Evolutionary conservation across 2,329 filamentous ascomycete genomes (phyloP).

Genomic region (Raffaelea albimanens): DNA sequence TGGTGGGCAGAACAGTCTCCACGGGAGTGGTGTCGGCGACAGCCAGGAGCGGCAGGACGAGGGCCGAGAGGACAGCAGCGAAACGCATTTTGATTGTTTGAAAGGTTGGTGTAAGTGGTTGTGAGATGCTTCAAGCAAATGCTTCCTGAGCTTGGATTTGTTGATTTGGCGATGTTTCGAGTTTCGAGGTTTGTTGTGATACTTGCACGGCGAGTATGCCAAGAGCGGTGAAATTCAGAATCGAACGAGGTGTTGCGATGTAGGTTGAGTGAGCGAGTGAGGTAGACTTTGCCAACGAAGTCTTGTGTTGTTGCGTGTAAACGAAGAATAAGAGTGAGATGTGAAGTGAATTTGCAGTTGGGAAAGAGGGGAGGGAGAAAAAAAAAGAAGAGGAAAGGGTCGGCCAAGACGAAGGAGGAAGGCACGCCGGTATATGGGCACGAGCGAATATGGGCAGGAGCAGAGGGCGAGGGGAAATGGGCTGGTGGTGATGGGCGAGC

Average conservation of each 20-base stretch:
- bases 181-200: not conserved
- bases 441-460: not conserved
- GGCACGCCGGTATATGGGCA: not conserved
- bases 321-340: not conserved
- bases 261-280: not conserved
- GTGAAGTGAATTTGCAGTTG: not conserved
- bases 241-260: too few species aligned
- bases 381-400: not conserved
- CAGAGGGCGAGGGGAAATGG: not conserved
- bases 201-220: not conserved
- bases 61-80: not conserved
- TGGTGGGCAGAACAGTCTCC: not conserved
- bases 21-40: not conserved
- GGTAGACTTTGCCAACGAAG: not conserved
- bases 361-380: not conserved
- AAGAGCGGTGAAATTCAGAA: not conserved
- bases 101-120: not conserved
- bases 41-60: not conserved
- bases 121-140: not conserved
- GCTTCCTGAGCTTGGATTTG: too few species aligned
- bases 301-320: not conserved
- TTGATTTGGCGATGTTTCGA: not conserved
- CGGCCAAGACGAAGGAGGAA: not conserved
- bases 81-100: not conserved
- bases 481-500: too few species aligned